phyloP scores from a whole-genome alignment of 345 rosid genomes.

The Eucalyptus sp. region DNA sequence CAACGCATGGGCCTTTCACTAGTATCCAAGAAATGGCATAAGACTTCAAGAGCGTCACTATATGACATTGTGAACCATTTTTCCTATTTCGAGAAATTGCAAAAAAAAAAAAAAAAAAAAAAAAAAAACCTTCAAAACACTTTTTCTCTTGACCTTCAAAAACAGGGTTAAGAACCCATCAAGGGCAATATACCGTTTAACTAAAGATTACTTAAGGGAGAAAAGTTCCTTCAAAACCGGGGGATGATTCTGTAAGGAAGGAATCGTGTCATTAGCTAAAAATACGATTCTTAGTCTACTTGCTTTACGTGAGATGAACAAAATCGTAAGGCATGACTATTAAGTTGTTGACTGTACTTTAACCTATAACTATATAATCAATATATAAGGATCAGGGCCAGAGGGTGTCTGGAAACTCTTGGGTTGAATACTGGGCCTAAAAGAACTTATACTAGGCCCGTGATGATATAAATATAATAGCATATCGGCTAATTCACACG shows the following conservation, averaged over 20 bases:
- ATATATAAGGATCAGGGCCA: neutral
- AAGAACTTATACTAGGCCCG: neutral
- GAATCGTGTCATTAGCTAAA: neutral
- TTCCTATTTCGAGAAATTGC: neutral
- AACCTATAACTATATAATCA: neutral
- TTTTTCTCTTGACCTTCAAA: neutral
- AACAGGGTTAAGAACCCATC: neutral
- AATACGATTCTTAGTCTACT: neutral
- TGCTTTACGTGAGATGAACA: neutral
- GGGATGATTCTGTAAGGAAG: neutral
- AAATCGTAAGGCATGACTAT: neutral
- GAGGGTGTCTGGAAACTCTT: neutral
- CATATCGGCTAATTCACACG: rapidly evolving
- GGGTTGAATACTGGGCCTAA: neutral
- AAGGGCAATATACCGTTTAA: neutral
- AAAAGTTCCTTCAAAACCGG: neutral
- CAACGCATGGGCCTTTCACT: neutral
- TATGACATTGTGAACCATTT: neutral
- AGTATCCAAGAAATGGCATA: neutral
- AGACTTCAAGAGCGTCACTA: neutral
- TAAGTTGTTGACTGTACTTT: neutral
- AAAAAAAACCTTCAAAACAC: neutral
- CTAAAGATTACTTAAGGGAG: neutral
- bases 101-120: no score
- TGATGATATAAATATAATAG: neutral